phyloP scores from a whole-genome alignment of 1,284 basidiomycete genomes.

The Ceraceosorus guamensis region DNA sequence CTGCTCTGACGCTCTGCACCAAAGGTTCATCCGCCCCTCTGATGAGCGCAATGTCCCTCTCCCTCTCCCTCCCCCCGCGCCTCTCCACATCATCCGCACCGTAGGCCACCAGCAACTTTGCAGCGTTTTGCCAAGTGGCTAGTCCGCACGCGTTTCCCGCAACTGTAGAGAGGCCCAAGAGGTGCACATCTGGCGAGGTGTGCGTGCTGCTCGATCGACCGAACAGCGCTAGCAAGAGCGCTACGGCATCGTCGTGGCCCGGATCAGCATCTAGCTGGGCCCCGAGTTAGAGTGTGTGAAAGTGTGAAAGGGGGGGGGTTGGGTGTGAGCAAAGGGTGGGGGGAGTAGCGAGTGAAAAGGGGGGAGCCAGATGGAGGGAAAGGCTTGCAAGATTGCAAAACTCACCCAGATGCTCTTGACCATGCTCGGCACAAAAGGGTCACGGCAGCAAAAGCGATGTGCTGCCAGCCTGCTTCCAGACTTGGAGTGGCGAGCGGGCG shows the following conservation, averaged over 20 bases:
- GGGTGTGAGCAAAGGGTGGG: too few species aligned
- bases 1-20: slow-evolving; percentile 20
- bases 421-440: too few species aligned
- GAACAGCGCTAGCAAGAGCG: slow-evolving; percentile 29
- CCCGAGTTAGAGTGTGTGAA: slow-evolving; percentile 4
- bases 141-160: slow-evolving; percentile 31
- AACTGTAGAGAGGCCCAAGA: slow-evolving; percentile 36
- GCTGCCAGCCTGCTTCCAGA: too few species aligned
- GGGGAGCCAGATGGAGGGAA: too few species aligned
- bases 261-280: slow-evolving; percentile 40
- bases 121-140: slow-evolving; percentile 32
- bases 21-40: slow-evolving; percentile 35
- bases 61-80: too few species aligned
- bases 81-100: too few species aligned
- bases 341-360: too few species aligned
- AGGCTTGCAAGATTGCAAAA: too few species aligned
- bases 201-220: slow-evolving; percentile 8
- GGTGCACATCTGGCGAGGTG: slow-evolving; percentile 16
- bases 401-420: too few species aligned
- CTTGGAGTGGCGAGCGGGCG: too few species aligned
- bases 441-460: too few species aligned
- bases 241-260: slow-evolving; percentile 40
- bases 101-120: slow-evolving; percentile 13
- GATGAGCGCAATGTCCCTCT: slow-evolving; percentile 21
- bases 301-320: neutral